Percentiles rank a stretch among this genome's conserved stretches.
Evolutionary conservation across 352 stramenopile species (phyloP).

Genomic region (Phytophthora meadii): DNA sequence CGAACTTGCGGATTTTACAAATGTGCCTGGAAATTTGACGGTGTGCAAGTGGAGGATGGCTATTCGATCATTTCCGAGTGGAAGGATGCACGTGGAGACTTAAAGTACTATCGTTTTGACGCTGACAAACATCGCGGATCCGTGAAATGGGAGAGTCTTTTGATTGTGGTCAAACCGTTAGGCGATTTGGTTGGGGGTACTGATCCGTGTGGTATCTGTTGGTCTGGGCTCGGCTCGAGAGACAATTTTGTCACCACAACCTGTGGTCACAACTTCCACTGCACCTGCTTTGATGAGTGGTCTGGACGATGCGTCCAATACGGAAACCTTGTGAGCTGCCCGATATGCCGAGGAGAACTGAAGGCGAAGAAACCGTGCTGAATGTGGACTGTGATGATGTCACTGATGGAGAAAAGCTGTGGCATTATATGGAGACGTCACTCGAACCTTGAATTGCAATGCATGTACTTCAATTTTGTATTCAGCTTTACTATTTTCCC

Average conservation of each 20-base stretch:
- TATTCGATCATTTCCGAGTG: slow-evolving; percentile 27
- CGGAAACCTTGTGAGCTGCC: slow-evolving; percentile 5
- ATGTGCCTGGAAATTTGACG: slow-evolving; percentile 44
- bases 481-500: no score
- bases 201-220: slow-evolving; percentile 1
- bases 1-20: slow-evolving; percentile 37
- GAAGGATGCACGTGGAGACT: slow-evolving; percentile 8
- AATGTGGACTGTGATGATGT: background rate
- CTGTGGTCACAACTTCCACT: slow-evolving; percentile 20
- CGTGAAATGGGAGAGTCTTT: slow-evolving; percentile 25
- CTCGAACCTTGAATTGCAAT: no score
- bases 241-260: background rate
- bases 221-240: slow-evolving; percentile 1
- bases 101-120: background rate
- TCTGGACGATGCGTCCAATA: slow-evolving; percentile 5
- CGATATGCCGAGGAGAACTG: slow-evolving; percentile 4
- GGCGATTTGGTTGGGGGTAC: background rate
- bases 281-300: slow-evolving; percentile 13
- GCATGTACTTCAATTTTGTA: no score
- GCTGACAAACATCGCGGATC: background rate
- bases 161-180: slow-evolving; percentile 18
- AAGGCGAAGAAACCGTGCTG: background rate
- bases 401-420: no score
- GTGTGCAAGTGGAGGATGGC: slow-evolving; percentile 4
- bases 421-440: no score